Percentiles rank a stretch among this genome's conserved stretches.
Conservation (phyloP, 805 yeast species). For the Wickerhamiella cacticola region DNA sequence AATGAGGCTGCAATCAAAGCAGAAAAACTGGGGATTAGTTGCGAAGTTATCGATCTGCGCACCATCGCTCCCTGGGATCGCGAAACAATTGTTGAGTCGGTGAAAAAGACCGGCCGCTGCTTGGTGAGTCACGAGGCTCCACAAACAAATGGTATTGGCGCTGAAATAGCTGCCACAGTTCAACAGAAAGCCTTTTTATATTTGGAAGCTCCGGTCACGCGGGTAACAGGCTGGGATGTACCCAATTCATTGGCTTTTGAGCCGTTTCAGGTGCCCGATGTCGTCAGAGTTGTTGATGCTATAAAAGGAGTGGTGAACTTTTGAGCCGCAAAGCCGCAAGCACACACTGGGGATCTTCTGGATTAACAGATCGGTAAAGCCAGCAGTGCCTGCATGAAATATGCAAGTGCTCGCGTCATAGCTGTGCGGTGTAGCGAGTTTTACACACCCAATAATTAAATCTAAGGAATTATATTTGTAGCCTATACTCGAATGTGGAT, state of each 20-base stretch:
- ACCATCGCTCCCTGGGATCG: constrained; percentile 87
- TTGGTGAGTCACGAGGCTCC: constrained; percentile 84
- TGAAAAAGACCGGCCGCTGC: constrained; percentile 75
- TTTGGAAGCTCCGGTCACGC: constrained; percentile 87
- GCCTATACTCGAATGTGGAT: too few species aligned
- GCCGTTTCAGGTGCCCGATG: constrained; percentile 91
- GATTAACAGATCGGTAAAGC: constrained; percentile 4
- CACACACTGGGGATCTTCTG: too few species aligned
- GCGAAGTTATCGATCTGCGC: constrained; percentile 81
- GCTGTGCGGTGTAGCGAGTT: too few species aligned
- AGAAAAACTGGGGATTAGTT: constrained; percentile 65
- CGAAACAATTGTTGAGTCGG: constrained; percentile 63
- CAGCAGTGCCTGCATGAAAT: constrained; percentile 1
- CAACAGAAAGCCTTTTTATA: constrained; percentile 90
- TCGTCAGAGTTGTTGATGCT: constrained; percentile 26
- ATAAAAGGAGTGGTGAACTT: constrained; percentile 24
- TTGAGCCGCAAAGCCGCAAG: too few species aligned
- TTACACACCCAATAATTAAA: too few species aligned
- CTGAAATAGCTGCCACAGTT: constrained; percentile 86
- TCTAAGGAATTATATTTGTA: too few species aligned
- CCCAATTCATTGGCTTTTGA: constrained; percentile 93
- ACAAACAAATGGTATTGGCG: constrained; percentile 88
- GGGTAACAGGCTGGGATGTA: constrained; percentile 95
- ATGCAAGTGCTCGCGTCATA: background rate
- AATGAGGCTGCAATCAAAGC: constrained; percentile 71